These are phyloP conservation scores for Neofusicoccum umdonicola DNA, from an alignment of 2,329 filamentous ascomycete species.

Conservation along the genomic window DNA sequence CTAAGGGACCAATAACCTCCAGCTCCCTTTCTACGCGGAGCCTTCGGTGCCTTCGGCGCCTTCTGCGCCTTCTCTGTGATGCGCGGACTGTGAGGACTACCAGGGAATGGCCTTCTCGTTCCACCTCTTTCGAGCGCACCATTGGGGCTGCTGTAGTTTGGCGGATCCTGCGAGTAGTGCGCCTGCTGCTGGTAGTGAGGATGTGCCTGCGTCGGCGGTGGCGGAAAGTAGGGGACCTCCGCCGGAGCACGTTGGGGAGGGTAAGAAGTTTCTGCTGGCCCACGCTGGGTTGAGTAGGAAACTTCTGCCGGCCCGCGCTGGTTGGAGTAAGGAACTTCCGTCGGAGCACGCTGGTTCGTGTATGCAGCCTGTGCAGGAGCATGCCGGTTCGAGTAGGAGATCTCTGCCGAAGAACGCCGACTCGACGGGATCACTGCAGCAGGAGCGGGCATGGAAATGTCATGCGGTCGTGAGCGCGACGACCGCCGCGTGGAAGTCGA, in stretches of 20 bases:
- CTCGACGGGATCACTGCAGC: not conserved
- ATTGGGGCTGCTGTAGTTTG: not conserved
- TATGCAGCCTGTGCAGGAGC: not conserved
- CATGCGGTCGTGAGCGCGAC: not conserved
- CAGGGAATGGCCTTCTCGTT: slow-evolving; percentile 10
- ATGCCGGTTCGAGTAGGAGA: not conserved
- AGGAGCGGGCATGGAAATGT: slow-evolving; percentile 11
- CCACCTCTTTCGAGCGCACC: not conserved
- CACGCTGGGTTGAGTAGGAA: not conserved
- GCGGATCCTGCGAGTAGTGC: slow-evolving; percentile 1
- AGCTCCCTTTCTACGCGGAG: slow-evolving; percentile 12
- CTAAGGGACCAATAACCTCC: slow-evolving; percentile 2
- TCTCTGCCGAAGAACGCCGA: not conserved
- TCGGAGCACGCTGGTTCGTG: not conserved
- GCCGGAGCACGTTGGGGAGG: not conserved
- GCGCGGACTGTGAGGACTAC: not conserved
- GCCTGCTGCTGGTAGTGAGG: not conserved
- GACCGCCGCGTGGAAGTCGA: slow-evolving; percentile 8
- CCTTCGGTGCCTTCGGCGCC: not conserved
- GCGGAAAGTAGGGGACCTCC: slow-evolving; percentile 13
- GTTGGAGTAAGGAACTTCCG: not conserved
- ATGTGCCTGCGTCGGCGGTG: slow-evolving; percentile 8
- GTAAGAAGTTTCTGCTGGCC: not conserved
- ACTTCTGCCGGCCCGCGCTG: not conserved
- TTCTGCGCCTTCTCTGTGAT: not conserved